Percentiles rank a stretch among this genome's conserved stretches.
phyloP scores from a whole-genome alignment of 2,329 filamentous ascomycete species.

The Celoporthe dispersa region DNA sequence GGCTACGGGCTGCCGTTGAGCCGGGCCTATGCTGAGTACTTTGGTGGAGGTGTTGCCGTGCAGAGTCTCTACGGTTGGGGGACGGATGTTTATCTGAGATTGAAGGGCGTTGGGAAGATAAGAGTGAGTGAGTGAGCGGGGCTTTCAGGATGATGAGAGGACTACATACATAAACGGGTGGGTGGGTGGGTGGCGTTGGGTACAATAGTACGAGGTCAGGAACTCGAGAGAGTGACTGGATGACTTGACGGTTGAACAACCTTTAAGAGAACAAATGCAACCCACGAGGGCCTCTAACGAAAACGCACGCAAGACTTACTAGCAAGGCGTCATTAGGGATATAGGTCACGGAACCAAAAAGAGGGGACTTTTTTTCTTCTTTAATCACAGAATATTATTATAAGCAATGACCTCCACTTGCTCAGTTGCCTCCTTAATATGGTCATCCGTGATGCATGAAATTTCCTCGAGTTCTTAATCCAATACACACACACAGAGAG shows the following conservation, averaged over 20 bases:
- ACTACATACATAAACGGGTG: neutral
- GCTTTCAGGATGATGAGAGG: neutral
- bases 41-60: conserved; percentile 92
- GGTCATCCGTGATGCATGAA: conserved; percentile 5
- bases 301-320: neutral
- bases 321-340: conserved; percentile 5
- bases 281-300: neutral
- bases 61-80: conserved; percentile 96
- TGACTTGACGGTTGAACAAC: neutral
- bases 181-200: no score
- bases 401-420: conserved; percentile 19
- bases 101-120: conserved; percentile 66
- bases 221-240: neutral
- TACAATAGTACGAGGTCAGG: neutral
- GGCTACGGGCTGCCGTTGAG: conserved; percentile 92
- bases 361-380: neutral
- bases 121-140: conserved; percentile 36
- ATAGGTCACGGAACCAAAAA: neutral
- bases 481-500: neutral
- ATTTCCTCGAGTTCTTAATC: conserved; percentile 12
- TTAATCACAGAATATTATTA: conserved; percentile 18
- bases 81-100: conserved; percentile 68
- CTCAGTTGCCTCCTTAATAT: conserved; percentile 3
- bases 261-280: neutral
- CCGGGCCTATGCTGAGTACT: conserved; percentile 95